A percentile compares a stretch with the other conserved stretches of the same genome.
Conservation (phyloP, 1,139 yeast genomes). For the Hemisphaericaspora xylofermentans region DNA sequence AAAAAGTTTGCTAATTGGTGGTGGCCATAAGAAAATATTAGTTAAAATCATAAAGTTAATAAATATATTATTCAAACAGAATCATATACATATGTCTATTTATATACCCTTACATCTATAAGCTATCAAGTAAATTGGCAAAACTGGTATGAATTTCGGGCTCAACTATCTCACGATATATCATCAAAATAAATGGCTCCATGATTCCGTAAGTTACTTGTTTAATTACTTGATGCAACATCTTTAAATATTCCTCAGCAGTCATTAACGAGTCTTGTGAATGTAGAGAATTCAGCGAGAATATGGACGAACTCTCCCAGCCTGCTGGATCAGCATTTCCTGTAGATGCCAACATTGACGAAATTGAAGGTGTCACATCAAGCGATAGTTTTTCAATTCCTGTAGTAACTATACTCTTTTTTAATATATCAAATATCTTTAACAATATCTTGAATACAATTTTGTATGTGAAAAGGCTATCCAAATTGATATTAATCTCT, state of each 20-base stretch:
- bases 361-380: not conserved
- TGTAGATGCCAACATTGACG: not conserved
- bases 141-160: constrained; percentile 31
- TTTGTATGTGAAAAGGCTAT: constrained; percentile 41
- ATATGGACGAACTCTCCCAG: constrained; percentile 31
- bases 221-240: constrained; percentile 29
- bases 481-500: constrained; percentile 45
- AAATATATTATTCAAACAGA: not conserved
- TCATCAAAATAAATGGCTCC: constrained; percentile 38
- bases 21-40: constrained; percentile 15
- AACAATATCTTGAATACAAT: constrained; percentile 33
- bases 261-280: constrained; percentile 26
- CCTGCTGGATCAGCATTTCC: constrained; percentile 10
- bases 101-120: constrained; percentile 14
- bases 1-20: constrained; percentile 33
- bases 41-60: not conserved
- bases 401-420: constrained; percentile 16
- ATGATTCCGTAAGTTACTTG: constrained; percentile 36
- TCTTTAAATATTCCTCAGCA: constrained; percentile 34
- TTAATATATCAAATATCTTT: constrained; percentile 28
- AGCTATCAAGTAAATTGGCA: constrained; percentile 26
- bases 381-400: constrained; percentile 5
- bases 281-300: constrained; percentile 30
- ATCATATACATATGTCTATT: not conserved
- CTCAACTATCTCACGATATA: constrained; percentile 33